Evolutionary conservation across 352 stramenopile species (phyloP).

Genomic region (Globisporangium carolinianum): DNA sequence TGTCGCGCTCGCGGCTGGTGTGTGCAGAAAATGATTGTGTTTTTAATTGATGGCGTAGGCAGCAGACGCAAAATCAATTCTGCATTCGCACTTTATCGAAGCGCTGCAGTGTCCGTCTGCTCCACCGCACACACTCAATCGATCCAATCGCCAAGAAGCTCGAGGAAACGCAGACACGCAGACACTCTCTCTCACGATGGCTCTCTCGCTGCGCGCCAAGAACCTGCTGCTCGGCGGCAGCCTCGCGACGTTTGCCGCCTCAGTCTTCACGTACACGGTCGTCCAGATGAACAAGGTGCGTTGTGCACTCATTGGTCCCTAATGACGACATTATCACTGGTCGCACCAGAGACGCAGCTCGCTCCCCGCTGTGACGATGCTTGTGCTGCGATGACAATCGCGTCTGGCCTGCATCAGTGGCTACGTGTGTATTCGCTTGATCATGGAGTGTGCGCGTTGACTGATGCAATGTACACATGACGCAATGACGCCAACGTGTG

Average conservation of each 20-base stretch:
- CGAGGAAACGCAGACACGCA: slow-evolving; percentile 10
- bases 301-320: too few relatives aligned
- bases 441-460: neutral
- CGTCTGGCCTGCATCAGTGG: too few relatives aligned
- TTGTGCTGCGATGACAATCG: neutral
- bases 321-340: too few relatives aligned
- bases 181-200: slow-evolving; percentile 20
- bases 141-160: neutral
- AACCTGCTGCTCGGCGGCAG: slow-evolving; percentile 67
- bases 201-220: slow-evolving; percentile 62
- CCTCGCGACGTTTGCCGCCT: slow-evolving; percentile 53
- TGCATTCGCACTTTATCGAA: slow-evolving; percentile 3
- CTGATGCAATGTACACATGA: neutral
- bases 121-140: too few relatives aligned
- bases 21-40: neutral
- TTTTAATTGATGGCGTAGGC: too few relatives aligned
- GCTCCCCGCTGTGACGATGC: too few relatives aligned
- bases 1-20: neutral
- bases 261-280: slow-evolving; percentile 74
- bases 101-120: neutral
- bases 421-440: too few relatives aligned
- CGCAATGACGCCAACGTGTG: too few relatives aligned
- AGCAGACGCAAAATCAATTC: too few relatives aligned
- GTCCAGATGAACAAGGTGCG: slow-evolving; percentile 74
- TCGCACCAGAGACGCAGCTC: too few relatives aligned